Base-by-base conservation (phyloP, 2,329 filamentous ascomycete species). In the Fusarium succisae region DNA sequence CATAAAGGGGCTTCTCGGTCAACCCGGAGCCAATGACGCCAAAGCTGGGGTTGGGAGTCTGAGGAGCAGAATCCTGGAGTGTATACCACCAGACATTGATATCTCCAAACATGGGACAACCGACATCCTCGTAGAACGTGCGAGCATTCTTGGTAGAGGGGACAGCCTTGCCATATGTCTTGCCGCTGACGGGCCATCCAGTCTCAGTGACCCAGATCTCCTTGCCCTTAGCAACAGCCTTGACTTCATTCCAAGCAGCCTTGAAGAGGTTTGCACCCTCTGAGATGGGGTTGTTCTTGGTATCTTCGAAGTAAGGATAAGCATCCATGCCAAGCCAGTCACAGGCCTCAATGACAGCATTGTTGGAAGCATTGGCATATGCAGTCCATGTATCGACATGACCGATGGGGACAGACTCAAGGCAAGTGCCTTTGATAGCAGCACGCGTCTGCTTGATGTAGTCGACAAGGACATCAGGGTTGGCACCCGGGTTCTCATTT, bases 311-410 rank as follows among this genome's bases (percentile, higher is more conserved):
- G 87, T 95, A 97, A 26, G 88, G 94, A 89, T 96, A 97, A 24
- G 91, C 92, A 80, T 97, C 94, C 81, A 96, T 90, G 75, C 95
- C 95, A 69, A 97, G 82, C 88, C 91, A 97, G 86, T 97, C 94
- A 71, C 87, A 84, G 45, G 89, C 90, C 15, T 91, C 86, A 67
- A 94, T 90, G 67, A 97, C 90, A 47, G 87, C 90, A 55, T 84
- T 83, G 88, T 96, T 97, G 79, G 91, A 89, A 58, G 84, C 82
- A 82, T 97, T 94, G 80, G 90, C 90, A 87, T 91, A 95, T 59
- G 90, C 90, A 41, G 92, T 94, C 94, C 94, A 97, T 58, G 95
- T 97, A 81, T 97, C 95, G 80, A 97, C 94, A 83, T 97, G 95
- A 59, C 94, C 94, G 69, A 97, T 86, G 24, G 89, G 86, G 51